Percentiles rank a stretch among this genome's conserved stretches.
phyloP scores from a whole-genome alignment of 345 rosid species.

The Gossypium longicalyx region DNA sequence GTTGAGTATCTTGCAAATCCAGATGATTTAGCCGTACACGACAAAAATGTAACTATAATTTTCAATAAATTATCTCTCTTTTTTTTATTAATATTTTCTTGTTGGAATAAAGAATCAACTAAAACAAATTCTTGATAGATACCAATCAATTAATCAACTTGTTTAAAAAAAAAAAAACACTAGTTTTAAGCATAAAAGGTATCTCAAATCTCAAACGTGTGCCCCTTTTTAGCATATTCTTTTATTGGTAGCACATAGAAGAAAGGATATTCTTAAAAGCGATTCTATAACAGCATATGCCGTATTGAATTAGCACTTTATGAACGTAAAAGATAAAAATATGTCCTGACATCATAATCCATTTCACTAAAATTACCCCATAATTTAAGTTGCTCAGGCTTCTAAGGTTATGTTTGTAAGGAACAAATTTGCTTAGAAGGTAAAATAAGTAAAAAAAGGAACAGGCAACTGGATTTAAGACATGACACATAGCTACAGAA shows the following conservation, averaged over 20 bases:
- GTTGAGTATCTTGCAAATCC: background rate
- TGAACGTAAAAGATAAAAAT: background rate
- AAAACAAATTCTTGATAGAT: background rate
- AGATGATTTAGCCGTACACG: constrained; percentile 6
- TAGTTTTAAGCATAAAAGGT: background rate
- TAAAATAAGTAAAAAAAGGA: background rate
- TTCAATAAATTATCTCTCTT: background rate
- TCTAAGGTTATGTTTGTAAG: background rate
- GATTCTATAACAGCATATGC: constrained; percentile 3
- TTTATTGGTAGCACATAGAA: background rate
- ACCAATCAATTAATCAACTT: background rate
- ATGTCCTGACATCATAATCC: background rate
- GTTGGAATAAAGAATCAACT: background rate
- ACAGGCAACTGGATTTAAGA: background rate
- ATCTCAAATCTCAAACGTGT: background rate
- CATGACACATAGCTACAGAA: background rate
- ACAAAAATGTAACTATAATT: background rate
- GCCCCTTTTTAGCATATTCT: constrained; percentile 15
- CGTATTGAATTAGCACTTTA: background rate
- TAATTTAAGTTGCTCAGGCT: background rate
- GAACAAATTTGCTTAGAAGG: background rate
- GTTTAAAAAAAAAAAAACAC: background rate
- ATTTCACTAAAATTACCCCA: background rate
- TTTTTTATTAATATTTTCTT: background rate
- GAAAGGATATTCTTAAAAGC: constrained; percentile 2